Evolutionary conservation across 202 grass and related monocot genomes (phyloP).

Genomic region (Schoenoplectus tabernaemontani): DNA sequence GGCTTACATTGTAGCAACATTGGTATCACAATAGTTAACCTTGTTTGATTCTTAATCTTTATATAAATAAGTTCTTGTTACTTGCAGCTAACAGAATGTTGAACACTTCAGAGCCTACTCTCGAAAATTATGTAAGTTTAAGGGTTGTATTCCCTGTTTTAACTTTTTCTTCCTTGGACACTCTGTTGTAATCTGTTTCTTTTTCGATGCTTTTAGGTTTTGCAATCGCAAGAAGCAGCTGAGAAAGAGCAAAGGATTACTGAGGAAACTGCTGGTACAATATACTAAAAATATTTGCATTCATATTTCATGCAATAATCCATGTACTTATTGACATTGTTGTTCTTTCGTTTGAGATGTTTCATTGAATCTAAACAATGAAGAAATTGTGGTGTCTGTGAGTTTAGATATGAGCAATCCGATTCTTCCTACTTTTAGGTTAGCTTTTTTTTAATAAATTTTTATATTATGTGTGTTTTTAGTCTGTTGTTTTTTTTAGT

Average conservation of each 20-base stretch:
- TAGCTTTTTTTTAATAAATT: background rate
- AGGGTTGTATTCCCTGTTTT: background rate
- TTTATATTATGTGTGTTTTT: background rate
- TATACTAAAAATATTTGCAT: background rate
- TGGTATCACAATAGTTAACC: background rate
- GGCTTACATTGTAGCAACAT: background rate
- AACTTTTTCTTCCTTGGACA: background rate
- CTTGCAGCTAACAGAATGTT: background rate
- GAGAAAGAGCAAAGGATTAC: background rate
- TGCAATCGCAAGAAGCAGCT: background rate
- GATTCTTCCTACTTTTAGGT: background rate
- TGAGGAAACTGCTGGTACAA: slow-evolving; percentile 8
- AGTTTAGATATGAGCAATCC: background rate
- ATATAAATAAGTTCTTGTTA: slow-evolving; percentile 7
- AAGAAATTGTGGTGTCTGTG: background rate
- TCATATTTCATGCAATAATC: background rate
- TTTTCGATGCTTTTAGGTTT: background rate
- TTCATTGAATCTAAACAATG: slow-evolving; percentile 6
- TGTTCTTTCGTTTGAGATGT: background rate
- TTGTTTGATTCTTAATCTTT: background rate
- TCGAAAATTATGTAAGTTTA: slow-evolving; percentile 18
- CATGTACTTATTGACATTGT: background rate
- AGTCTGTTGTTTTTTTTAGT: background rate
- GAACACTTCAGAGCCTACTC: background rate
- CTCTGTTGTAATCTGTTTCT: background rate